Evolutionary conservation across 2,329 filamentous ascomycete species (phyloP), one percentile per base, ranked within the genome.

Genomic region (Penicillium sp.): DNA sequence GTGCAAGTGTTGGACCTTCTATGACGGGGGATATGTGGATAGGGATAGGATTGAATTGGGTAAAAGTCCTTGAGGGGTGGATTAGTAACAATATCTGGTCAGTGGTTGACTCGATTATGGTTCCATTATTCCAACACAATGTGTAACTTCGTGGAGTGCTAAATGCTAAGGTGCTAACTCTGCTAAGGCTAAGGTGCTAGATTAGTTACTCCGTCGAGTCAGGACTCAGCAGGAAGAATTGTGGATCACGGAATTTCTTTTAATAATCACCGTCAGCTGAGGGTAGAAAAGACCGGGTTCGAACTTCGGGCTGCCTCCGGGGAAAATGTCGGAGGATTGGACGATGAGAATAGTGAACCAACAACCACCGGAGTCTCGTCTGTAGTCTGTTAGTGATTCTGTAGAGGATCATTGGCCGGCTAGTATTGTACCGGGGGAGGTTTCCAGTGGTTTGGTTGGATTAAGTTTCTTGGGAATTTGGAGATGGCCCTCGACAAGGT

Each of bases 11-110:
- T 56, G 53, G 53, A 42, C 37, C 33, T 26, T 24, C 33, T 37
- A 4, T 35, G 26, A 9, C 17, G 17, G n/a, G 50, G n/a, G 26
- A 26, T 28, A 19, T 28, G 44, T 35, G 49, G 28, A 35, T 37
- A 22, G n/a, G 28, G n/a, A 24, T 28, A 17, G 28, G 45, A 24
- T 24, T 35, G 22, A 38, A 54, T 40, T 40, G 15, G 33, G 51
- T 54, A 54, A 54, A 54, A 54, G 51, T 40, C 51, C n/a, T 37
- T 17, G 51, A 17, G 33, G 51, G 51, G 35, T 19, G 13, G 15
- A 28, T 40, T 3, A 9, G 19, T 24, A n/a, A 38, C 30, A 12
- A 12, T 33, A 10, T 37, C 19, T 53, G 28, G 22, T 35, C 24
- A 17, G 15, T 37, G 22, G 12, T n/a, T n/a, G n/a, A n/a, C n/a